phyloP scores from a whole-genome alignment of 2,329 filamentous ascomycete species.

The Hymenotorrendiella dingleyae region DNA sequence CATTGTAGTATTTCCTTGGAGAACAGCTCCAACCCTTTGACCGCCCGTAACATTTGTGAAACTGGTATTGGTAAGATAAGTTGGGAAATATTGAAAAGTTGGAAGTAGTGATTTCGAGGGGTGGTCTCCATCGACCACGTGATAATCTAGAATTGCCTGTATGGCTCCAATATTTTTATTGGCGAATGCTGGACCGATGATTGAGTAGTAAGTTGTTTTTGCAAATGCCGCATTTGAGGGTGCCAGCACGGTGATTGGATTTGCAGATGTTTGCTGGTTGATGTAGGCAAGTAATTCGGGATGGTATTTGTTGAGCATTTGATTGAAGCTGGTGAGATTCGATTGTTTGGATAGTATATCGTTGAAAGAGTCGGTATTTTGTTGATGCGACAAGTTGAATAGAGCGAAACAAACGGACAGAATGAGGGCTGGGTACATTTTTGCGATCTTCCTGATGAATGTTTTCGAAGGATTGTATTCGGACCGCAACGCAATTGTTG shows the following conservation, averaged over 20 bases:
- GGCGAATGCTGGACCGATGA: slow-evolving; percentile 16
- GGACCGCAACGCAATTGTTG: too few species aligned
- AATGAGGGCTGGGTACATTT: too few species aligned
- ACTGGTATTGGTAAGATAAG: slow-evolving; percentile 34
- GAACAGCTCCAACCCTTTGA: slow-evolving; percentile 34
- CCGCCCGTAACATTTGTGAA: slow-evolving; percentile 43
- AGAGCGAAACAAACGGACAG: background rate
- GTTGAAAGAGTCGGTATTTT: background rate
- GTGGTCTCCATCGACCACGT: slow-evolving; percentile 23
- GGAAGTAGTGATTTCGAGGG: slow-evolving; percentile 20
- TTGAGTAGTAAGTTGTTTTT: slow-evolving; percentile 25
- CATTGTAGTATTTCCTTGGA: slow-evolving; percentile 7
- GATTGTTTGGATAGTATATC: slow-evolving; percentile 2
- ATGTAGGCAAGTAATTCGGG: slow-evolving; percentile 8
- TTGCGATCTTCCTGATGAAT: too few species aligned
- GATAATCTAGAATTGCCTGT: slow-evolving; percentile 26
- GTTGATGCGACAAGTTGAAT: background rate
- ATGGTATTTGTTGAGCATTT: slow-evolving; percentile 6
- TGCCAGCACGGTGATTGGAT: slow-evolving; percentile 39
- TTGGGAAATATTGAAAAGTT: slow-evolving; percentile 35
- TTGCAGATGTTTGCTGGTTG: background rate
- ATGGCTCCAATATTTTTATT: slow-evolving; percentile 29
- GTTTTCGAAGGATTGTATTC: too few species aligned
- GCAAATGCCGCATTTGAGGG: slow-evolving; percentile 27
- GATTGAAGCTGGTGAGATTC: slow-evolving; percentile 9